Evolutionary conservation across 768 basidiomycete genomes (phyloP).

Genomic region (Tulasnella sp.): DNA sequence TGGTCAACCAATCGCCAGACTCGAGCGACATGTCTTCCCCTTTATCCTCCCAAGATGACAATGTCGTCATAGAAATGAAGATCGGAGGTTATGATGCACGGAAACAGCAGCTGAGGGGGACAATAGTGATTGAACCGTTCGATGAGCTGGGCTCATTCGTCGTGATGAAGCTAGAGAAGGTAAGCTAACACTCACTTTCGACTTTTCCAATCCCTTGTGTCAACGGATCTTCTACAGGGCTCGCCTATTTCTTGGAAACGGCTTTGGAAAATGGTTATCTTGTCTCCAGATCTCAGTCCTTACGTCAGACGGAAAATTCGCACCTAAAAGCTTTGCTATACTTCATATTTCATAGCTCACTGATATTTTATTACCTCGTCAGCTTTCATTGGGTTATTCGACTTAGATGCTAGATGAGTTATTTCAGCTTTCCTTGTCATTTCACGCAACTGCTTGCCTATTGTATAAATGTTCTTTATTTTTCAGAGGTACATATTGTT

Average conservation of each 20-base stretch:
- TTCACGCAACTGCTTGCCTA: too few species aligned
- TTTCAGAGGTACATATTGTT: too few species aligned
- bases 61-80: conserved; percentile 33
- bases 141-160: conserved; percentile 28
- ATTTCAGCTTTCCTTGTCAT: too few species aligned
- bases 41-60: not conserved
- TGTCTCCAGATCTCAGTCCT: conserved; percentile 39
- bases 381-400: too few species aligned
- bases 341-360: too few species aligned
- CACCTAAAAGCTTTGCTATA: not conserved
- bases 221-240: conserved; percentile 33
- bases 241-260: conserved; percentile 68
- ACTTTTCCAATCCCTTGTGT: not conserved
- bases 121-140: conserved; percentile 58
- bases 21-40: not conserved
- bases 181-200: not conserved
- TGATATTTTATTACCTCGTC: too few species aligned
- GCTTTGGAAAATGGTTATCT: conserved; percentile 54
- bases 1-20: not conserved
- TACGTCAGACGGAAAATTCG: conserved; percentile 36
- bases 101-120: conserved; percentile 55
- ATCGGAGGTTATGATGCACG: conserved; percentile 58
- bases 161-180: conserved; percentile 18
- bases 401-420: too few species aligned
- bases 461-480: too few species aligned